Conservation (phyloP, 306 rosid genomes). For the Cucurbita maxima region DNA sequence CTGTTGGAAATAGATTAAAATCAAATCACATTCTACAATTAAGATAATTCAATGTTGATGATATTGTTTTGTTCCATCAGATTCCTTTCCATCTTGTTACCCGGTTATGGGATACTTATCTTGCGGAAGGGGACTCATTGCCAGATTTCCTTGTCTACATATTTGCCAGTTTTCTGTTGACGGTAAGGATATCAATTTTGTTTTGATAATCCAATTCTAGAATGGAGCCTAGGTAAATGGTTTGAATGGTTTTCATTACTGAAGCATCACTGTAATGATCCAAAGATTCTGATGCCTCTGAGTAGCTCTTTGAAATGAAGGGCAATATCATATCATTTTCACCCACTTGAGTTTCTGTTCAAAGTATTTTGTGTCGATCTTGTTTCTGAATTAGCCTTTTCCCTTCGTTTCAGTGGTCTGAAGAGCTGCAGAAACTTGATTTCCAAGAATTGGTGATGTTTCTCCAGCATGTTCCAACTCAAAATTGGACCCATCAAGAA, state of each 20-base stretch:
- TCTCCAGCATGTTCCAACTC: slow-evolving; percentile 94
- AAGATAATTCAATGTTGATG: slow-evolving; percentile 11
- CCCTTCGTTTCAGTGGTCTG: slow-evolving; percentile 68
- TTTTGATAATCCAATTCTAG: neutral
- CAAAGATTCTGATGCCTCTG: neutral
- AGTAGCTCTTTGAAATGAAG: neutral
- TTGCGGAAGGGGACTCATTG: slow-evolving; percentile 94
- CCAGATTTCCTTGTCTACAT: slow-evolving; percentile 97
- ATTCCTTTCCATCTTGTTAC: slow-evolving; percentile 83
- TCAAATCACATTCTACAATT: neutral
- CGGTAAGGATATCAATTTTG: slow-evolving; percentile 37
- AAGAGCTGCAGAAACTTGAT: slow-evolving; percentile 70
- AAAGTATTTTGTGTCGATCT: neutral
- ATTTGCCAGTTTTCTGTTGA: slow-evolving; percentile 92
- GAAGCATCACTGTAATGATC: neutral
- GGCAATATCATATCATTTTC: neutral
- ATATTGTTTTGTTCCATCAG: slow-evolving; percentile 25
- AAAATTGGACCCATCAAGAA: slow-evolving; percentile 82
- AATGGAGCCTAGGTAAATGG: neutral
- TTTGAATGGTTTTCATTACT: neutral
- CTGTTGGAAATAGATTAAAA: neutral
- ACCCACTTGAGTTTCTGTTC: neutral
- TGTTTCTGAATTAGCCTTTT: neutral
- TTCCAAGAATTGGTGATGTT: slow-evolving; percentile 96
- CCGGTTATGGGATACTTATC: slow-evolving; percentile 98